Base-by-base conservation (phyloP, 2,329 filamentous ascomycete genomes). In the Neofusicoccum umdonicola region DNA sequence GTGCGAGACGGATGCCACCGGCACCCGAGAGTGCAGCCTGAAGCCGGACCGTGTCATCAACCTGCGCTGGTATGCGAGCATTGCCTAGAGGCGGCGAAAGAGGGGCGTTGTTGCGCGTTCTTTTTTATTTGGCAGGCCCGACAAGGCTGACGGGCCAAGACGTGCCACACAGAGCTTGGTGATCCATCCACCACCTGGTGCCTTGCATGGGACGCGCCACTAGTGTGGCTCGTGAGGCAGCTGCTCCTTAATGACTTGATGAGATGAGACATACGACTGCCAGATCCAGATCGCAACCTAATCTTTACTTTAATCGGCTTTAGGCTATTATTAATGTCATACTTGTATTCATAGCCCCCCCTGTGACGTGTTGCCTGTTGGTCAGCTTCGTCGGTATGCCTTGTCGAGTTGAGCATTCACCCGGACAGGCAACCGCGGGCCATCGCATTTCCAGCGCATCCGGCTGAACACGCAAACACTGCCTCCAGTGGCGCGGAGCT, bases 91-190 rank as follows among this genome's bases (percentile, higher is more conserved):
- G 39, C 22, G 52, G 39, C 12, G 54, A 42, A n/a, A 35, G 12
- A 22, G 17, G 54, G 39, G 44, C 13, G 41, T 35, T 31, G 52
- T 56, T 31, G 35, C 52, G 17, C 52, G 19, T 9, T 42, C 39
- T 22, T 22, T 22, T 22, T 22, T 22, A 22, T 22, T 22, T 37
- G 27, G 52, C 13, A 11, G 19, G 31, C 52, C 19, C 11, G 37
- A 6, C 48, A 9, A 34, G 54, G 54, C 54, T 58, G 54, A 35
- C 54, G 27, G 31, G 56, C 56, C 42, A 60, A 60, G 56, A 13
- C 27, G 41, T 47, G 56, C 41, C 44, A 60, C 56, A 37, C 41
- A 41, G 56, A 60, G 42, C 56, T 60, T 60, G 42, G 56, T 60
- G 56, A 60, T 60, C 56, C 56, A 42, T 45, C 19, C 19, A 58